Base-by-base conservation (phyloP, 1,284 basidiomycete genomes). In the Golubevia pallescens region DNA sequence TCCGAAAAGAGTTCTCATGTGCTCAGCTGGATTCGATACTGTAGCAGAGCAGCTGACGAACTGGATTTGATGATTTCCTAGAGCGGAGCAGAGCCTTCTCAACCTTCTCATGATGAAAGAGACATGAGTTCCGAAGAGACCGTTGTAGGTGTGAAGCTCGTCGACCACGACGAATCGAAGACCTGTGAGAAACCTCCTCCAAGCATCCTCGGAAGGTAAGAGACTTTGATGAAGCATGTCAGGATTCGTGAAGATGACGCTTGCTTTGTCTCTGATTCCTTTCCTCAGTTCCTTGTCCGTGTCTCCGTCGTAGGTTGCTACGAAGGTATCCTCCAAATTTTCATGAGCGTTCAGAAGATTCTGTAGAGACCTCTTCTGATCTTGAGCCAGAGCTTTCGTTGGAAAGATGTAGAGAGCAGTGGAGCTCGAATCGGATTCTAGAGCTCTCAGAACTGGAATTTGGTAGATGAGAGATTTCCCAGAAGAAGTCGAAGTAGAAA, bases 41-140 rank as follows among this genome's bases (percentile, higher is more conserved):
- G 94, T 96, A 20, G 94, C 94, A 75, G 92, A 94, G 82, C 94
- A 95, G 28, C 93, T 94, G 2, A 96, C 90, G 77, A 94, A 95
- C 28, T 88, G 88, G 2, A 90, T 86, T 0, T 10, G 87, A 90
- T 78, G 76, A 92, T 93, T 96, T 62, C 94, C 94, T 42, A 96
- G 88, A 1, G 94, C 94, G 24, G 90, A 89, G 80, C 93, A 94
- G 24, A 95, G 88, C 61, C 94, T 88, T 21, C 93, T 89, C 42
- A 96, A 88, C 14, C 86, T 74, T 16, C 80, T 68, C 70, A 81
- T 74, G 54, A 77, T 69, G n/a, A 75, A 68, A 56, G 34, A 74
- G 38, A 82, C 80, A 55, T 85, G 82, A 1, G n/a, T n/a, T n/a
- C 82, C 82, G 62, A 85, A 85, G 1, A 80, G 69, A 20, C 82